Base-by-base conservation (phyloP, 2,329 filamentous ascomycete genomes). In the Diaporthe eres region DNA sequence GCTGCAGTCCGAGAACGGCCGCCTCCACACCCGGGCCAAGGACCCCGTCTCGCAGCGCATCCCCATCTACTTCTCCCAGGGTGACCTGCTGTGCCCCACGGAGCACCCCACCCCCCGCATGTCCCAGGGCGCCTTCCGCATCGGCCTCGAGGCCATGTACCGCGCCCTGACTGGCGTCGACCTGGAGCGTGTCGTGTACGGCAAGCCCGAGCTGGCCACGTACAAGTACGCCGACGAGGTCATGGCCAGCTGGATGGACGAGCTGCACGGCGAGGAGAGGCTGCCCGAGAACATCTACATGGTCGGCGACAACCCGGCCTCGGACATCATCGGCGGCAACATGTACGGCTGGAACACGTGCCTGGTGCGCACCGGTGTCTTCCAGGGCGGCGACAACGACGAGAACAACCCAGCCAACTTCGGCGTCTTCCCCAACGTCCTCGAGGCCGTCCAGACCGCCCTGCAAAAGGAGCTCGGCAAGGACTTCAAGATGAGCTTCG, bases 331-430 rank as follows among this genome's bases (percentile, higher is more conserved):
- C 78, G 93, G 93, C 77, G 93, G 93, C 77, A 95, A 95, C 88
- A 93, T 92, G 89, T 94, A 95, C 84, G 92, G 92, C 76, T 95
- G 93, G 94, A 95, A 95, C 85, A 95, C 93, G 4, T 95, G 93
- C 81, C 85, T 95, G 73, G 93, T 95, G 74, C 91, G 93, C 81
- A 95, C 93, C 0, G 94, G 94, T 85, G 93, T 95, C 65, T 95
- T 93, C 89, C 92, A 94, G 85, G 93, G 93, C 77, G 92, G 90
- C 25, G 92, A 91, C 76, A 95, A 95, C 82, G 94, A 95, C 81
- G 89, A 92, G 83, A 88, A 94, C 85, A 95, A 94, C 85, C 93
- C 93, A 1, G 93, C 93, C 81, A 94, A 89, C 85, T 94, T 95
- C 81, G 93, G 93, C 78, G 93, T 95, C 55, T 95, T 95, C 85